Base-by-base conservation (phyloP, 1,284 basidiomycete genomes). In the Leccinum subspadiceum region DNA sequence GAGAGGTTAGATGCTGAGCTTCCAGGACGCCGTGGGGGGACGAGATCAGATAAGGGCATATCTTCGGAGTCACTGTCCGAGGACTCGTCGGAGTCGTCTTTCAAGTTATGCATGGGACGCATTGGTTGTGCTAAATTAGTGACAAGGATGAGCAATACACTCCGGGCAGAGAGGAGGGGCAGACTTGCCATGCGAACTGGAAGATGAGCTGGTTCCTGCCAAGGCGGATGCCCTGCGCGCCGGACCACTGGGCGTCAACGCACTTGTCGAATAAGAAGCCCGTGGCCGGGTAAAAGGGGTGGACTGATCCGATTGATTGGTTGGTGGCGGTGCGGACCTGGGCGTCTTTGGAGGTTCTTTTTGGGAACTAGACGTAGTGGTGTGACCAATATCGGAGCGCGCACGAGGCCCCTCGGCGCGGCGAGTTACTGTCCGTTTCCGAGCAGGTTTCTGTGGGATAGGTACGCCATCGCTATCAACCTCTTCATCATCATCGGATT, bases 21-120 rank as follows among this genome's bases (percentile, higher is more conserved):
- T 5, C 78, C 78, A 15, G 81, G 80, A 37, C 81, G 76, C 33
- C 70, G 71, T 20, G 81, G 80, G 0, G 67, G 65, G 10, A 79
- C 68, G 31, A 81, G 65, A 20, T 67, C 68, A 1, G 78, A 74
- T 44, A 84, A 69, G 3, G 81, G 81, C 39, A 77, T 73, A 61
- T 74, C 71, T 53, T 81, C 75, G 20, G 80, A 79, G 17, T 77
- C 75, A n/a, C 55, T 53, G 33, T 73, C 64, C 1, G 65, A 64
- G 41, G 65, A 64, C 17, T 67, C 68, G 49, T 71, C 60, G 0
- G 65, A 59, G 26, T 64, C 61, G 4, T 63, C 50, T n/a, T 39
- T 57, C 6, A 20, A 53, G 48, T 61, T 63, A 20, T 7, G 60
- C 10, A 54, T 37, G 5, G 59, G 46, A 15, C n/a, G 15, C 37